A percentile compares a stretch with the other conserved stretches of the same genome.
These are phyloP conservation scores for Lepidopterella palustris DNA, from an alignment of 495 filamentous ascomycete species.

Conservation along the genomic window DNA sequence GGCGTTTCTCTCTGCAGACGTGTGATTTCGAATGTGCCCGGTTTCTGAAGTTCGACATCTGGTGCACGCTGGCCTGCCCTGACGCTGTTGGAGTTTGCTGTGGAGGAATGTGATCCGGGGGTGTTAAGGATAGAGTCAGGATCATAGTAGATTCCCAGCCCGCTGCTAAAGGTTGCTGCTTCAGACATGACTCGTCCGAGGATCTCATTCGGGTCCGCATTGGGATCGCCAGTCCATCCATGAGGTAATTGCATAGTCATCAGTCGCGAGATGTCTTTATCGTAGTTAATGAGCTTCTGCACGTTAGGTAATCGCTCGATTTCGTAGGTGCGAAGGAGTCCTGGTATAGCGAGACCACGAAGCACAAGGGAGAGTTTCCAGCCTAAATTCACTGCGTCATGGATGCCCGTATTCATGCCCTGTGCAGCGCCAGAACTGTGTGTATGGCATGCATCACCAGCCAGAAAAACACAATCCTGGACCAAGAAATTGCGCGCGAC, in stretches of 20 bases:
- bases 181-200: constrained; percentile 40
- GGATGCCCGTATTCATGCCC: constrained; percentile 50
- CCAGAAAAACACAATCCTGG: constrained; percentile 42
- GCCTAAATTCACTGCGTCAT: constrained; percentile 47
- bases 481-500: constrained; percentile 43
- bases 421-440: constrained; percentile 47
- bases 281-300: constrained; percentile 41
- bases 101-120: constrained; percentile 20
- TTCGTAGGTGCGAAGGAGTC: constrained; percentile 42
- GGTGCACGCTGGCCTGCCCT: constrained; percentile 40
- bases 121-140: constrained; percentile 32
- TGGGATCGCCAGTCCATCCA: constrained; percentile 39
- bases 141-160: constrained; percentile 41
- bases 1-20: constrained; percentile 39
- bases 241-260: constrained; percentile 39
- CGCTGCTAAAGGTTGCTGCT: constrained; percentile 40
- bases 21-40: constrained; percentile 40
- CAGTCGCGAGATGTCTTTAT: constrained; percentile 40
- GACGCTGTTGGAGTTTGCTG: not conserved
- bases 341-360: constrained; percentile 31
- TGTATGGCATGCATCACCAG: constrained; percentile 49
- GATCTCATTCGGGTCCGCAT: constrained; percentile 41
- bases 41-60: constrained; percentile 39
- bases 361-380: constrained; percentile 48
- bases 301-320: constrained; percentile 40